Conservation (phyloP, 768 basidiomycete species). For the Naganishia vishniacii region DNA sequence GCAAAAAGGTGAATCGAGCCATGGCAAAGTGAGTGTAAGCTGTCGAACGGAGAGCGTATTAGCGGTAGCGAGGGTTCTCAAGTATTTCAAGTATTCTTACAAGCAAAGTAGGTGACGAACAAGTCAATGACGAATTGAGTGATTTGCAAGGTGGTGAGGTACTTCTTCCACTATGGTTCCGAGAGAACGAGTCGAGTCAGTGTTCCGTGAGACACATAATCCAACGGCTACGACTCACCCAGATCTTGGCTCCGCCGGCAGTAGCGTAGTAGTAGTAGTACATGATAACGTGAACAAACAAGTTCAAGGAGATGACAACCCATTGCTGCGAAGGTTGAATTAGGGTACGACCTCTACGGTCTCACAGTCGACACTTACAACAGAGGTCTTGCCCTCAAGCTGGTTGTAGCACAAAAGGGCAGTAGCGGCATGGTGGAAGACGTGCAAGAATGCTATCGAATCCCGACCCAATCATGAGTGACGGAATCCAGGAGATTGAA, state of each 20-base stretch:
- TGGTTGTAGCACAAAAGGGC: conserved; percentile 91
- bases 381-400: conserved; percentile 86
- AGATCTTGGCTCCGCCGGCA: conserved; percentile 91
- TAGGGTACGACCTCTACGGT: background rate
- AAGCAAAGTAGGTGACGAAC: conserved; percentile 85
- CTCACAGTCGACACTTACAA: conserved; percentile 58
- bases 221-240: conserved; percentile 56
- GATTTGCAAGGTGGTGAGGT: conserved; percentile 94
- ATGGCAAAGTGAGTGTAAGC: conserved; percentile 76
- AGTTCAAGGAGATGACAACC: conserved; percentile 86
- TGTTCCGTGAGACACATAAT: background rate
- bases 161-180: conserved; percentile 87
- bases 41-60: conserved; percentile 26
- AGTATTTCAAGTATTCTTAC: conserved; percentile 47
- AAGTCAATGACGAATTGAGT: conserved; percentile 91
- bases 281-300: conserved; percentile 94
- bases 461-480: background rate
- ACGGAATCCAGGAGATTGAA: background rate
- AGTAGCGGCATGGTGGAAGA: conserved; percentile 98
- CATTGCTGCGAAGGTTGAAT: conserved; percentile 67
- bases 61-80: conserved; percentile 30
- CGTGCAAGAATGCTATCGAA: conserved; percentile 83
- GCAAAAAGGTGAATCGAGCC: conserved; percentile 57
- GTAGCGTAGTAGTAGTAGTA: conserved; percentile 99
- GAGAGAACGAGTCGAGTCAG: conserved; percentile 24